A percentile compares a stretch with the other conserved stretches of the same genome.
Conservation (phyloP, 1,284 basidiomycete species). For the Trametes sp. region DNA sequence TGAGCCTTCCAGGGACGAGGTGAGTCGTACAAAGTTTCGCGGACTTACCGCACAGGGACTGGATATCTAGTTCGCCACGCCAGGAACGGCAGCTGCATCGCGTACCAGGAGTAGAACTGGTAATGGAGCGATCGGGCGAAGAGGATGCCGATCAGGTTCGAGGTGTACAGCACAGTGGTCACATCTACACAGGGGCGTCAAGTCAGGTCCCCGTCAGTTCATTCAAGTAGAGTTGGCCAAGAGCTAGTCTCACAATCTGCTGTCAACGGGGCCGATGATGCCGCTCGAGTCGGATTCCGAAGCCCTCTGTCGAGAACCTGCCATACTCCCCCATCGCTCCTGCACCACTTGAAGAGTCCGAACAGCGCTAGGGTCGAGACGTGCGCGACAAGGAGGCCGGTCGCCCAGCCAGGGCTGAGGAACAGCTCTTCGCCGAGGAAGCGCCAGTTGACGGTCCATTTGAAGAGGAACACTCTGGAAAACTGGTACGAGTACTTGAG, state of each 20-base stretch:
- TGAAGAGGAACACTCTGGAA: slow-evolving; percentile 88
- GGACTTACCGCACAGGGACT: slow-evolving; percentile 63
- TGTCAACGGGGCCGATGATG: slow-evolving; percentile 53
- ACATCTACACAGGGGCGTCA: slow-evolving; percentile 62
- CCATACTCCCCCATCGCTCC: slow-evolving; percentile 67
- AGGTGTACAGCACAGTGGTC: slow-evolving; percentile 85
- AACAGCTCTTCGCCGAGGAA: slow-evolving; percentile 84
- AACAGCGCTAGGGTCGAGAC: slow-evolving; percentile 67
- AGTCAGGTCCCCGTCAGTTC: slow-evolving; percentile 17
- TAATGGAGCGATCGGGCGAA: slow-evolving; percentile 98
- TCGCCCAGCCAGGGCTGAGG: slow-evolving; percentile 70
- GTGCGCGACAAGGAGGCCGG: slow-evolving; percentile 73
- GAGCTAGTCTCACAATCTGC: slow-evolving; percentile 62
- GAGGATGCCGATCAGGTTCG: slow-evolving; percentile 90
- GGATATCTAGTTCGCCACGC: slow-evolving; percentile 79
- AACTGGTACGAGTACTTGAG: slow-evolving; percentile 86
- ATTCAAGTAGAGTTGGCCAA: slow-evolving; percentile 4
- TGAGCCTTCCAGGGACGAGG: neutral
- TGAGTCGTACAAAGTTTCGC: neutral
- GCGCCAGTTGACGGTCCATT: slow-evolving; percentile 99
- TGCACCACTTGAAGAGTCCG: slow-evolving; percentile 78
- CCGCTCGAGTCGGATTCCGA: slow-evolving; percentile 56
- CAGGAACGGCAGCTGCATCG: slow-evolving; percentile 90
- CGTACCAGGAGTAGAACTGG: slow-evolving; percentile 99
- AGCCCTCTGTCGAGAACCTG: slow-evolving; percentile 64